Base-by-base conservation (phyloP, 768 basidiomycete species). In the Russula sp. region DNA sequence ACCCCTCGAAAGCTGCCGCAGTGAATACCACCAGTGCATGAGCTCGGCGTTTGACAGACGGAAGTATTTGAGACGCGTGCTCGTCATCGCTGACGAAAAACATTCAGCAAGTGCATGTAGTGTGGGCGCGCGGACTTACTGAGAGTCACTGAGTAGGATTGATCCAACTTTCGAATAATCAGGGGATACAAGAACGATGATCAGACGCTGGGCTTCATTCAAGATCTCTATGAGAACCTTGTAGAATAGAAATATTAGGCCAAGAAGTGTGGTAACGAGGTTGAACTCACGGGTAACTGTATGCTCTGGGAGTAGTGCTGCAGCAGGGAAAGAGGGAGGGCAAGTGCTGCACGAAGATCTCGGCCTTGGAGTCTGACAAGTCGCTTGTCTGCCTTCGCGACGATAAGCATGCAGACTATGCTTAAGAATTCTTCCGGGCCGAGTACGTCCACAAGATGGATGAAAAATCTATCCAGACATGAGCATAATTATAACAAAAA, bases 401-500 rank as follows among this genome's bases (percentile, higher is more conserved):
- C 79, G 27, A 98, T 78, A 0, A 98, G 82, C 84, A 97, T 89
- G 59, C 81, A 84, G 14, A 97, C 73, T 0, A 94, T 88, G 0
- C 90, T 80, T 49, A 96, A 75, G 78, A 95, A 99, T 34, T 92
- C 86, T 8, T 80, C 75, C 7, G 87, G 77, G 3, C 92, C 94
- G 22, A 98, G 80, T 2, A 89, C 86, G 59, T 91, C 85, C 22
- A 90, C 82, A 14, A 99, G 81, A 71, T 95, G 93, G 2, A 85
- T 79, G 75, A 94, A 98, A 76, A 99, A 96, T 59, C 93, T 95
- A 64, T 5, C 6, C 20, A 35, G 39, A 37, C 44, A 22, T 11
- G 1, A 39, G 22, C 18, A 1, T 32, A 27, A 72, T 63, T 27
- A 51, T 32, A 57, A 59, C 32, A 20, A 6, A 32, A 10, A 37